A percentile compares a stretch with the other conserved stretches of the same genome.
Evolutionary conservation across 192 early-diverging fungal genomes (phyloP).

Genomic region (Glomus cerebriforme): DNA sequence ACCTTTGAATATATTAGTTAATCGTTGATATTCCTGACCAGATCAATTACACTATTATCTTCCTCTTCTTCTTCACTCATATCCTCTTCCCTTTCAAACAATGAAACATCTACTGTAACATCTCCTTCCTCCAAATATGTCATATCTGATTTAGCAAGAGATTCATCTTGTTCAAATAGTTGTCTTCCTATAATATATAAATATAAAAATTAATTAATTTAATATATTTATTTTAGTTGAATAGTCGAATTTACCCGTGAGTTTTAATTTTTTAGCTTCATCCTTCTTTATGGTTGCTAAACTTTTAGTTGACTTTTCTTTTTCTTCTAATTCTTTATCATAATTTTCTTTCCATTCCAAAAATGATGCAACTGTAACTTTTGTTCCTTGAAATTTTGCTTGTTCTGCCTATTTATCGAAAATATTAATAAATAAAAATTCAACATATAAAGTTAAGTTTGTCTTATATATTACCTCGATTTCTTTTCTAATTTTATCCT

Average conservation of each 20-base stretch:
- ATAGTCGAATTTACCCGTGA: constrained; percentile 39
- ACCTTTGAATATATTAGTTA: background rate
- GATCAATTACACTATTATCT: constrained; percentile 53
- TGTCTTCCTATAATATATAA: constrained; percentile 65
- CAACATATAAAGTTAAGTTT: background rate
- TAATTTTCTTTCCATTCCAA: constrained; percentile 79
- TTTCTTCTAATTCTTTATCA: constrained; percentile 67
- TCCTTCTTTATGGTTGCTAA: constrained; percentile 37
- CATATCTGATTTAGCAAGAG: constrained; percentile 81
- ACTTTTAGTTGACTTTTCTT: constrained; percentile 48
- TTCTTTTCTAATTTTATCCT: constrained; percentile 60
- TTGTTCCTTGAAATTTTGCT: constrained; percentile 78
- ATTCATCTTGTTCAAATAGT: constrained; percentile 89
- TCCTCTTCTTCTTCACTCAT: constrained; percentile 67
- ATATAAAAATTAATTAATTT: background rate
- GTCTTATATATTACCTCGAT: constrained; percentile 49
- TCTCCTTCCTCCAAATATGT: constrained; percentile 84
- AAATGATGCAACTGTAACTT: constrained; percentile 78
- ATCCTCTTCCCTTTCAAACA: constrained; percentile 69
- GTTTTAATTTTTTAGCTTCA: constrained; percentile 47
- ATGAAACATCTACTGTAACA: constrained; percentile 76
- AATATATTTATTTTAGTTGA: background rate
- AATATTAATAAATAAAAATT: background rate
- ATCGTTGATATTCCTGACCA: constrained; percentile 8
- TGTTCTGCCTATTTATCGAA: constrained; percentile 61